A percentile compares a stretch with the other conserved stretches of the same genome.
Conservation (phyloP, 2,329 filamentous ascomycete species). For the Madurella fahalii region DNA sequence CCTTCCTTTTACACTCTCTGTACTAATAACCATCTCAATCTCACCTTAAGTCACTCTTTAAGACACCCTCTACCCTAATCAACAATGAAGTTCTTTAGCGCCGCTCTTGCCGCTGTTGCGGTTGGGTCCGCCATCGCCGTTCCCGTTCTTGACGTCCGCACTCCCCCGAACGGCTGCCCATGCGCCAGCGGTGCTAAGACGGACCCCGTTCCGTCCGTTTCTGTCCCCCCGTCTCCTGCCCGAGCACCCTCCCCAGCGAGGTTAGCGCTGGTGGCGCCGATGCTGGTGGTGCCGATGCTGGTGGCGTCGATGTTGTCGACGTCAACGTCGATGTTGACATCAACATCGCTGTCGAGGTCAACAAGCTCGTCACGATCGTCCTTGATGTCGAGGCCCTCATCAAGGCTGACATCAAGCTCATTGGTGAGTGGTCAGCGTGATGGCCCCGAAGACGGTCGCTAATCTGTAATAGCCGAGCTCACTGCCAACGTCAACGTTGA, state of each 20-base stretch:
- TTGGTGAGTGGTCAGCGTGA: too few species aligned
- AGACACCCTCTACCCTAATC: constrained; percentile 2
- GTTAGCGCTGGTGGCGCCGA: too few species aligned
- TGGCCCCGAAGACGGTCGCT: too few species aligned
- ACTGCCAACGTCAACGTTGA: background rate
- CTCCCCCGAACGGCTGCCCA: background rate
- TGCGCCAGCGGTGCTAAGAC: background rate
- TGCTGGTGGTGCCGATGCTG: background rate
- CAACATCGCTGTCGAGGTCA: background rate
- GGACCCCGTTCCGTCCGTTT: too few species aligned
- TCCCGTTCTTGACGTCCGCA: constrained; percentile 10
- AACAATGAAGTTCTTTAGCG: constrained; percentile 24
- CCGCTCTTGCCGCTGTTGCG: constrained; percentile 19
- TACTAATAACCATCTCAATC: background rate
- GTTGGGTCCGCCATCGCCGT: constrained; percentile 20
- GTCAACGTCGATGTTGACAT: constrained; percentile 6
- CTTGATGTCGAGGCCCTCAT: too few species aligned
- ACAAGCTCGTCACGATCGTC: background rate
- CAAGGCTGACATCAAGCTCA: too few species aligned
- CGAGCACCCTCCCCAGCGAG: too few species aligned
- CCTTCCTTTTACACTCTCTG: background rate
- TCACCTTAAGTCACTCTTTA: constrained; percentile 12
- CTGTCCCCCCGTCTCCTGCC: too few species aligned
- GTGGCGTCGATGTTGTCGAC: background rate
- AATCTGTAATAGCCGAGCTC: background rate